Evolutionary conservation across 805 yeast species (phyloP).

Genomic region (Nakazawaea anatomiae): DNA sequence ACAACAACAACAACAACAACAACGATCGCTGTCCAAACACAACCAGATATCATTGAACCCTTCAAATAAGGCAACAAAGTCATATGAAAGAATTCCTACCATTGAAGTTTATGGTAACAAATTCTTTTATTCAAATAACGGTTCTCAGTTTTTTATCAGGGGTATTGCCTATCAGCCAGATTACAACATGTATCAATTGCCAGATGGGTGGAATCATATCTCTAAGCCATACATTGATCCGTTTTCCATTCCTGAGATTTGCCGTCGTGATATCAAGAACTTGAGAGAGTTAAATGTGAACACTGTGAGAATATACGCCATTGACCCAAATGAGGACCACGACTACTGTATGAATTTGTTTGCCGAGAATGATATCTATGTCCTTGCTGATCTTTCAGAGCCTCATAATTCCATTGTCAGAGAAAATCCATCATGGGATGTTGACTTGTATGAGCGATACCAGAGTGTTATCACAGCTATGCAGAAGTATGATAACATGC

Average conservation of each 20-base stretch:
- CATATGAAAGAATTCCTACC: constrained; percentile 10
- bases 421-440: constrained; percentile 30
- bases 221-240: constrained; percentile 27
- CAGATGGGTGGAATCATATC: constrained; percentile 11
- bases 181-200: constrained; percentile 20
- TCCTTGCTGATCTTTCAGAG: constrained; percentile 39
- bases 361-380: constrained; percentile 38
- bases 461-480: constrained; percentile 36
- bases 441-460: constrained; percentile 31
- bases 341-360: constrained; percentile 32
- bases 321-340: constrained; percentile 32
- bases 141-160: constrained; percentile 30
- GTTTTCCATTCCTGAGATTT: constrained; percentile 24
- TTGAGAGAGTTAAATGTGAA: constrained; percentile 29
- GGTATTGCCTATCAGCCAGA: constrained; percentile 35
- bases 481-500: constrained; percentile 29
- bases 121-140: constrained; percentile 26
- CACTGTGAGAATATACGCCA: constrained; percentile 32
- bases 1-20: neutral
- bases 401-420: constrained; percentile 29
- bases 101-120: constrained; percentile 27
- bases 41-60: constrained; percentile 1
- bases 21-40: neutral
- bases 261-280: constrained; percentile 30
- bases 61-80: neutral